phyloP scores from a whole-genome alignment of 106 monocot genomes.

The Allium fistulosum region DNA sequence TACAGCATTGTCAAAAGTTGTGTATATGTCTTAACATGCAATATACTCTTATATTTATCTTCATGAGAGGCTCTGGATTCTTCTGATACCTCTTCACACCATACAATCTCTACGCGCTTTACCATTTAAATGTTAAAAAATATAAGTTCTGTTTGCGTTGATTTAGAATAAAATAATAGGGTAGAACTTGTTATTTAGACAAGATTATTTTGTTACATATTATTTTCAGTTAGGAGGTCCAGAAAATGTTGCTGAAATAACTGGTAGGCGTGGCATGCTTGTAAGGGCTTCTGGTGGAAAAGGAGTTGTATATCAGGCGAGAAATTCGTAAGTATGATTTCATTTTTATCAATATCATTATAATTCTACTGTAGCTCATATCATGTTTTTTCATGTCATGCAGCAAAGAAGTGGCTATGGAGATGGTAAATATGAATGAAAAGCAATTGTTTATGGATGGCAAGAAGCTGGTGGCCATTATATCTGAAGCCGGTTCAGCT shows the following conservation, averaged over 20 bases:
- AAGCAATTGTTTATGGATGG: conserved; percentile 97
- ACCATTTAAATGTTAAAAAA: too few relatives aligned
- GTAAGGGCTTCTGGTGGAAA: conserved; percentile 78
- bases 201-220: too few relatives aligned
- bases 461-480: conserved; percentile 81
- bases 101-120: too few relatives aligned
- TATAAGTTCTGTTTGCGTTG: too few relatives aligned
- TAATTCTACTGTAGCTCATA: conserved; percentile 1
- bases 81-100: too few relatives aligned
- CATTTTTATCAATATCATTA: not conserved
- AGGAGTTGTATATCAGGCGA: conserved; percentile 92
- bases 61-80: too few relatives aligned
- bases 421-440: conserved; percentile 99
- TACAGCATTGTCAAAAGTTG: too few relatives aligned
- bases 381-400: not conserved
- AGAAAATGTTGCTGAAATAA: conserved; percentile 94
- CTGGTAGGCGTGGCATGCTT: conserved; percentile 97
- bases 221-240: conserved; percentile 83
- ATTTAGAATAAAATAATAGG: too few relatives aligned
- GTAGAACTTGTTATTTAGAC: too few relatives aligned
- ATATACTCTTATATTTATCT: too few relatives aligned
- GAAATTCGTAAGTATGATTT: conserved; percentile 65
- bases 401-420: conserved; percentile 94
- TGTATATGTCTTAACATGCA: too few relatives aligned
- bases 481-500: conserved; percentile 99